A percentile compares a stretch with the other conserved stretches of the same genome.
These are phyloP conservation scores for Botrytis medusae DNA, from an alignment of 2,329 filamentous ascomycete genomes.

Conservation along the genomic window DNA sequence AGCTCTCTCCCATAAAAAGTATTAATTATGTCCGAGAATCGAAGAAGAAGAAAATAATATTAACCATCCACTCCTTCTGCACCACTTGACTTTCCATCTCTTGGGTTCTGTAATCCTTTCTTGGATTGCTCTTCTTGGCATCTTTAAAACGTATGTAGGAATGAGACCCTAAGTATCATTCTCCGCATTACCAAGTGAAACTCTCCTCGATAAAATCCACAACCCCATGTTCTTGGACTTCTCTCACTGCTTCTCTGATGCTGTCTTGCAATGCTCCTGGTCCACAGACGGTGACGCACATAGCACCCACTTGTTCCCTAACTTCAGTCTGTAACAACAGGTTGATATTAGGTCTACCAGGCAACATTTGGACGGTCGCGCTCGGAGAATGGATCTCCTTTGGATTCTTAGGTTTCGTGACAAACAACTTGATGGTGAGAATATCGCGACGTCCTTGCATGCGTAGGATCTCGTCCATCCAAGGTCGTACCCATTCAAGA, in stretches of 20 bases:
- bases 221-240: constrained; percentile 59
- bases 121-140: not conserved
- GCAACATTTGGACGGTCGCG: constrained; percentile 84
- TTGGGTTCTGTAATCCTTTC: not conserved
- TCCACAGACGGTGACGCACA: constrained; percentile 81
- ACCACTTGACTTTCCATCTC: not conserved
- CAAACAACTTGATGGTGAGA: constrained; percentile 82
- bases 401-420: constrained; percentile 83
- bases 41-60: constrained; percentile 7
- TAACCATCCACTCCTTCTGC: not conserved
- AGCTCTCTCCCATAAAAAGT: not conserved
- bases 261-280: constrained; percentile 75
- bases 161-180: not conserved
- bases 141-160: not conserved
- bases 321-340: constrained; percentile 81
- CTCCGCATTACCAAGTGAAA: constrained; percentile 53
- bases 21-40: not conserved
- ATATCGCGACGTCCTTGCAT: constrained; percentile 81
- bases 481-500: constrained; percentile 89
- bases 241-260: constrained; percentile 66
- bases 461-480: constrained; percentile 71
- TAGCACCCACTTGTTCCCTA: constrained; percentile 78
- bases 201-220: constrained; percentile 77
- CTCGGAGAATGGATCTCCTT: constrained; percentile 72
- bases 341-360: constrained; percentile 80